Base-by-base conservation (phyloP, 75 land plant genomes). In the Selaginella tamariscina region DNA sequence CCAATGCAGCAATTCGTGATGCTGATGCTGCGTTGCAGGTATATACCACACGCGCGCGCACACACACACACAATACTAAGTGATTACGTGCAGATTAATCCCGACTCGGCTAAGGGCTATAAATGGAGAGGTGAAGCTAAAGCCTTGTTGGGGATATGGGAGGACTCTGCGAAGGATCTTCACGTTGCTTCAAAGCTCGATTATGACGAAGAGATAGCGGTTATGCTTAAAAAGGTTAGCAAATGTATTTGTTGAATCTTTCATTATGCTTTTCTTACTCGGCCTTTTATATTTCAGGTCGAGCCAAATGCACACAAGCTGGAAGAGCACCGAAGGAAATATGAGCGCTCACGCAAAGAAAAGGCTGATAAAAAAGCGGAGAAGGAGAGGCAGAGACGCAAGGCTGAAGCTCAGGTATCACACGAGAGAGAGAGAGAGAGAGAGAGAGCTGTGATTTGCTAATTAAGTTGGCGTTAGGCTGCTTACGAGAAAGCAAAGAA, bases 1-100 rank as follows among this genome's bases (percentile, higher is more conserved):
- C 98, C 24, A 94, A 89, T 82, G 96, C 98, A 75, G 96, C 98
- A 27, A 90, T 90, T 55, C 82, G 91, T 11, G 98, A 94, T 87
- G 98, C 98, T 32, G 80, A 70, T 80, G 98, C 96, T 29, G 98
- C 98, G 64, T 65, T 94, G 20, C 82, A 90, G 91, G 98, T 94
- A 71, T 30, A 39, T 5, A 5, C 49, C 49, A 5, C 49, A 5
- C 15, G 5, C 15, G 5, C 15, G 15, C 5, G 5, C 49, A 5
- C 49, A 15, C 49, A 39, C 5, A 5, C 15, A 15, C 15, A 15
- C 15, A 5, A 5, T 5, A 39, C 49, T 15, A 39, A 5, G 5
- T 39, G 49, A 39, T 5, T 44, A 49, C 27, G 69, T 65, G 33
- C 73, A 92, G 97, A 89, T 92, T 32, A 94, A 94, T 62, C 91